Base-by-base conservation (phyloP, 2,329 filamentous ascomycete genomes). In the Colletotrichum cereale region DNA sequence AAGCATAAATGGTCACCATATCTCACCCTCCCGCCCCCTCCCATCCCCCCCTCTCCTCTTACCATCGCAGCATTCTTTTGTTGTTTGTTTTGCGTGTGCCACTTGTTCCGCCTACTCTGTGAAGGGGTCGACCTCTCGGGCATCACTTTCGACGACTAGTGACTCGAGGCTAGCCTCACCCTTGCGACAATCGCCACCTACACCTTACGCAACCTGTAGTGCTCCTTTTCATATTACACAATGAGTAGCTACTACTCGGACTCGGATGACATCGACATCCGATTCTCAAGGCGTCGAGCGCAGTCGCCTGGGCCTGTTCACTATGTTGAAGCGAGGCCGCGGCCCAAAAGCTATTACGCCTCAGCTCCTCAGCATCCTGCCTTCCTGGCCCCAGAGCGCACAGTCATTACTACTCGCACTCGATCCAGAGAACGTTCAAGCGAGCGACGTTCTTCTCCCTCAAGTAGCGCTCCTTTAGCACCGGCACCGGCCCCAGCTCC, bases 241-340 rank as follows among this genome's bases (percentile, higher is more conserved):
- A 82, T 81, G 78, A 80, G 76, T 69, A 82, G 77, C 73, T 85
- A 84, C 76, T 86, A 85, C 75, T 83, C 85, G 66, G 84, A 87
- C 74, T 86, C 89, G 42, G 87, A 89, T 38, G 88, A 90, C 57
- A 76, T 88, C 62, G 85, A 90, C 75, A 83, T 89, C 74, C 86
- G 80, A 55, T 78, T 88, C 72, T 72, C 73, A 21, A 81, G 77
- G 68, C 83, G 82, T 34, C 82, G 81, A 47, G 80, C 78, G 4
- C 81, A 79, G n/a, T 82, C 83, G 34, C 80, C 82, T 5, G 79
- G 76, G 16, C 79, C 83, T 56, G 80, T 84, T 12, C 82, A 85
- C 69, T 88, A 86, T 75, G 84, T 88, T 42, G 80, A 84, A 42
- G 78, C 81, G 47, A 75, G 76, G 34, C 78, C 79, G 14, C 82